Conservation (phyloP, 228 moss, liverwort and hornwort genomes). For the Sphagnum magellanicum region DNA sequence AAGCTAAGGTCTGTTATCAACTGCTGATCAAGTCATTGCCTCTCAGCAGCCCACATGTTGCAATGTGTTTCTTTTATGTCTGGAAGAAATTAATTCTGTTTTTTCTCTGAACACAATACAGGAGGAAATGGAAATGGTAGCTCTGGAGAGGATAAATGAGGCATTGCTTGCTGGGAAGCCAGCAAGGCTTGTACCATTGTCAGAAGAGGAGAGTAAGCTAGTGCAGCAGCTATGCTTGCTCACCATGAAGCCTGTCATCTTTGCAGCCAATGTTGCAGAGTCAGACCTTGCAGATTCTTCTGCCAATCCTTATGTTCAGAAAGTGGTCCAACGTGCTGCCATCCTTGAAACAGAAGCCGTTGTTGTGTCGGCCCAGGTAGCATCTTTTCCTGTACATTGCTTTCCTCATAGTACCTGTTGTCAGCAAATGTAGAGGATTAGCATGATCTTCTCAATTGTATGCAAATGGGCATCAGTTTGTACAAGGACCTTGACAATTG, state of each 20-base stretch:
- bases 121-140: conserved; percentile 79
- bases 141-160: conserved; percentile 70
- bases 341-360: conserved; percentile 77
- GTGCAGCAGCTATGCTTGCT: conserved; percentile 81
- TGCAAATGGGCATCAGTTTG: too few species aligned
- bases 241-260: conserved; percentile 95
- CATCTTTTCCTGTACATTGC: background rate
- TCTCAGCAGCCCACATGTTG: background rate
- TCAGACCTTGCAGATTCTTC: conserved; percentile 78
- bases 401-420: background rate
- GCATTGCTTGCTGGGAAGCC: conserved; percentile 75
- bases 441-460: background rate
- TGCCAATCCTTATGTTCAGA: conserved; percentile 62
- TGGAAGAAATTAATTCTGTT: background rate
- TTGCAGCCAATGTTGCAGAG: conserved; percentile 94
- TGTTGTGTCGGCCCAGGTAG: conserved; percentile 89
- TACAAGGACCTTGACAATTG: too few species aligned
- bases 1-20: conserved; percentile 49
- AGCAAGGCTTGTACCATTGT: conserved; percentile 76
- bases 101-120: conserved; percentile 8
- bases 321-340: conserved; percentile 63
- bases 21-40: background rate
- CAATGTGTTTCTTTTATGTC: background rate
- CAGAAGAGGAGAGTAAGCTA: conserved; percentile 70
- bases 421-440: background rate